Base-by-base conservation (phyloP, 78 protist species). In the Dictyostelium brefeldianum region DNA sequence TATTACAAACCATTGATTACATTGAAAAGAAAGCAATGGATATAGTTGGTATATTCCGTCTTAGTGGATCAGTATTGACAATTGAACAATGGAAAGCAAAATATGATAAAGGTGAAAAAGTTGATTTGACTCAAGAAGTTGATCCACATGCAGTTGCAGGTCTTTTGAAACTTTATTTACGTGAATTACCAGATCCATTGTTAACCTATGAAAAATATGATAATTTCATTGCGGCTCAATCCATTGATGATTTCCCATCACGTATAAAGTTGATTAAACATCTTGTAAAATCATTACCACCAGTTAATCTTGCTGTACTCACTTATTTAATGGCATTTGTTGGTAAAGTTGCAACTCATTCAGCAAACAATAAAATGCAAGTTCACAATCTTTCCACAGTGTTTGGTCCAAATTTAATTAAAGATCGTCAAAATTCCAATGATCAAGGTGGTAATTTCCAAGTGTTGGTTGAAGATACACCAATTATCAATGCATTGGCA, bases 171-270 rank as follows among this genome's bases (percentile, higher is more conserved):
- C 22, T 89, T 9, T 94, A 81, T 50, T 70, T 94, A 17, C 43
- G 96, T 17, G 96, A 94, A 4, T 77, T 94, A 36, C 96, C 96
- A 15, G 96, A 94, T 5, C 96, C 96, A 56, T 18, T 94, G 27
- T 27, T 93, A 36, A 90, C 95, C n/a, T 94, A n/a, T 56, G 96
- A 94, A n/a, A 74, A 50, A 15, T 94, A 94, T 65, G 91, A 94
- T 20, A 53, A 57, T 18, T 94, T 94, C 56, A 84, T 93, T 51
- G 90, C 94, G 0, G 91, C 96, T 12, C 85, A 70, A 27, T 56
- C 73, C 6, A 54, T 83, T 4, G 91, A 83, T 41, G 91, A 83
- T 41, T 71, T 71, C 20, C 67, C 91, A 69, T 27, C 77, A 25
- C 50, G 91, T 43, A 51, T 83, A 6, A 83, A 83, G 17, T n/a